Base-by-base conservation (phyloP, 192 early-diverging fungal genomes). In the Backusella sp. region DNA sequence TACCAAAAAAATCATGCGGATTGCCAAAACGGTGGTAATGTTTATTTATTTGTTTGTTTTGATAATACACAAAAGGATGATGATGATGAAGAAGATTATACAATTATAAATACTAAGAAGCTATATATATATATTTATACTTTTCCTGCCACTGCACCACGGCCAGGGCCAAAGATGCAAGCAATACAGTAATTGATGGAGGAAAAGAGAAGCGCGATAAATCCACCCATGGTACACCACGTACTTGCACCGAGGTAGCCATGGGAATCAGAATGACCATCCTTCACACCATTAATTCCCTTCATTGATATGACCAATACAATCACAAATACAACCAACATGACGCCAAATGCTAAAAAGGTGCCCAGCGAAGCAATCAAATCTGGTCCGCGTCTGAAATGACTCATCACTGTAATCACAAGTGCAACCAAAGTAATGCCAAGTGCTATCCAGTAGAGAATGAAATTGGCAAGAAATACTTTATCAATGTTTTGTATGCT, bases 361-460 rank as follows among this genome's bases (percentile, higher is more conserved):
- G 42, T 72, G 9, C 42, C 37, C 26, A 79, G 41, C 1, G 78
- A 75, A 4, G 78, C 78, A 46, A 62, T 44, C 4, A 79, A n/a
- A 28, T 74, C 73, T 21, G 53, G 32, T 17, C 21, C 37, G 4
- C 78, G 67, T 35, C 62, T 66, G 17, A 79, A 79, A 42, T 79
- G 78, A 5, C 73, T 62, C 21, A 70, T 66, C 2, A 79, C 17
- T 7, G 78, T 74, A 26, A 79, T 75, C 2, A 72, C 32, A 9
- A 79, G 36, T 0, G 78, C 73, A 28, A 79, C 46, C 12, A 79
- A 75, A 1, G 78, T 79, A 4, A 79, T 12, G 7, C 73, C 73
- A 70, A 79, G 46, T 15, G 53, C 78, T 42, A 79, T 75, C 73
- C 73, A 79, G 44, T 79, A 79, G 17, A 79, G 59, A 0, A 79